Base-by-base conservation (phyloP, 179 eudicot species). In the Silene noctiflora region DNA sequence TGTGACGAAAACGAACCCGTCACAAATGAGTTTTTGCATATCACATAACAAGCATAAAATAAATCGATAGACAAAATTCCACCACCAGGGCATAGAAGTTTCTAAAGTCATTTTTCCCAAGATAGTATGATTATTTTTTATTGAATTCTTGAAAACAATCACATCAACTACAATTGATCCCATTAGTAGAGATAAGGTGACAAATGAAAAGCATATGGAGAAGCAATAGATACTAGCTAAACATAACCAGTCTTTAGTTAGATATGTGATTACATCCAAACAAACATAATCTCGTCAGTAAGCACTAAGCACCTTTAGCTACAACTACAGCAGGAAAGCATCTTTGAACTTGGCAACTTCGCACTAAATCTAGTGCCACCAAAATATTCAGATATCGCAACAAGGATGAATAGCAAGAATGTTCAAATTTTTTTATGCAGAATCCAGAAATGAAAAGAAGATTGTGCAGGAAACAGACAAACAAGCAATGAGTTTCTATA, bases 281-380 rank as follows among this genome's bases (percentile, higher is more conserved):
- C 31, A 44, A 69, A 69, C 73, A 44, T 69, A 46, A 44, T 12
- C 9, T 46, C 2, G 2, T 29, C 33, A 29, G 53, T 69, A 13
- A 66, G 70, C 70, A 10, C 55, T n/a, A n/a, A n/a, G n/a, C n/a
- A n/a, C n/a, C 51, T 67, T 44, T 31, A 46, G 72, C 31, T 27
- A 31, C 69, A 67, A 65, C 69, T 66, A 21, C 61, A 60, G 19
- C 77, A 73, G 31, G n/a, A 72, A 51, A 67, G 69, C 20, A 66
- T 8, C 16, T 60, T 71, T 27, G 53, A 33, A 33, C 39, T 33
- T 33, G 6, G 7, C 39, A 33, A 33, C 39, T 33, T 33, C 39
- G 7, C 39, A 33, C 6, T 31, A 33, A 33, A 33, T 33, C 39
- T 33, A 33, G 39, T 33, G 39, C 39, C 39, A 33, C 39, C 6